Evolutionary conservation across 2,329 filamentous ascomycete species (phyloP).

Genomic region (Aspergillus pseudotamarii): DNA sequence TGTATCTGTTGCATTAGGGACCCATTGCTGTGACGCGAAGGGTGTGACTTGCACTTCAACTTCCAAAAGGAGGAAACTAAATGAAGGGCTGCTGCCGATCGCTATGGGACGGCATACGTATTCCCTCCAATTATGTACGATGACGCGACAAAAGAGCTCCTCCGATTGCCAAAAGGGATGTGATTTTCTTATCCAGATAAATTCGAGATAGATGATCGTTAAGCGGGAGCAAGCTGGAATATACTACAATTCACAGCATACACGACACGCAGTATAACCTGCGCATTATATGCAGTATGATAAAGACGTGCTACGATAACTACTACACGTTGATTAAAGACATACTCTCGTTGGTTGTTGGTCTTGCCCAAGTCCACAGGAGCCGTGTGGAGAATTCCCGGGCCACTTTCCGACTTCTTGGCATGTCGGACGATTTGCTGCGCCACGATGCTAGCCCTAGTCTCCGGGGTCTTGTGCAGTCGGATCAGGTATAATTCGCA

Average conservation of each 20-base stretch:
- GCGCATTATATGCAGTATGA: background rate
- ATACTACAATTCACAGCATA: background rate
- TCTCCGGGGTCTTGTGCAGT: background rate
- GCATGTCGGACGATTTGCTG: slow-evolving; percentile 12
- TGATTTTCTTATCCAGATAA: background rate
- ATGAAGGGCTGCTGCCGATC: background rate
- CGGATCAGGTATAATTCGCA: background rate
- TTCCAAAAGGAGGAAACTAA: background rate
- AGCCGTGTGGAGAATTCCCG: background rate
- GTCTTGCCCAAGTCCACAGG: background rate
- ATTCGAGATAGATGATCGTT: background rate
- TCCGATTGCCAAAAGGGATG: background rate
- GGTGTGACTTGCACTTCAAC: background rate
- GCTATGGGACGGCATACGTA: background rate
- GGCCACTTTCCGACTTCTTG: slow-evolving; percentile 4
- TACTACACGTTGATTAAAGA: background rate
- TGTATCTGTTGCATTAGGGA: background rate
- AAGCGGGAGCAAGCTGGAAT: too few relatives aligned
- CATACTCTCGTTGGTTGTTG: background rate
- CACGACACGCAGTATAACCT: background rate
- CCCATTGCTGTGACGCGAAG: background rate
- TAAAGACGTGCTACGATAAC: background rate
- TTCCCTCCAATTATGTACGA: background rate
- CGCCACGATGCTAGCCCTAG: slow-evolving; percentile 11
- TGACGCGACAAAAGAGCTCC: background rate